Conservation (phyloP, 2,329 filamentous ascomycete genomes). For the Cercospora sp. region DNA sequence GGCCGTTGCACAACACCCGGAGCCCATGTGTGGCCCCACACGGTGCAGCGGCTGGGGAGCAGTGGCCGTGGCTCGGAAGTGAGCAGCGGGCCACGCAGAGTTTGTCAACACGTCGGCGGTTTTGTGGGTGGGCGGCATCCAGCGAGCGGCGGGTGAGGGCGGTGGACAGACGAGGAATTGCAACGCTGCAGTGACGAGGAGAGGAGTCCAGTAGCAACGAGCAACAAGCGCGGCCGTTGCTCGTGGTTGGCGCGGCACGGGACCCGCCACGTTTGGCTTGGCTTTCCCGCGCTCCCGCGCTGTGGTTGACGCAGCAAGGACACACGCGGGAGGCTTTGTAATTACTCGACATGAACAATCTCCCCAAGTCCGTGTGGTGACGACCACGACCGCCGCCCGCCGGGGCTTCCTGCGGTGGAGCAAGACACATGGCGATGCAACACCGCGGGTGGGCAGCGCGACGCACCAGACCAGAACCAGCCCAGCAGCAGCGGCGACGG, state of each 20-base stretch:
- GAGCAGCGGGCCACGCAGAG: not conserved
- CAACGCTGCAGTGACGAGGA: not conserved
- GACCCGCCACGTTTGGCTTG: not conserved
- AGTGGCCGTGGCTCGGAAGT: constrained; percentile 2
- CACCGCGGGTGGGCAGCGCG: not conserved
- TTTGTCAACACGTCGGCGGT: not conserved
- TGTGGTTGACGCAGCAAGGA: not conserved
- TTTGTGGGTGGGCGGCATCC: not conserved
- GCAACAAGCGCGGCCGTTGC: not conserved
- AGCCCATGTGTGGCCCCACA: not conserved
- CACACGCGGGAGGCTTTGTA: not conserved
- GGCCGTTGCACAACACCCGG: constrained; percentile 9
- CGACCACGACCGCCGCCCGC: not conserved
- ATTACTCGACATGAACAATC: not conserved
- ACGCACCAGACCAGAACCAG: not conserved
- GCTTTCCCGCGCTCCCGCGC: not conserved
- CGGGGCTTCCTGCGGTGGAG: not conserved
- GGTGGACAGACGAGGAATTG: not conserved
- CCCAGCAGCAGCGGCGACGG: not conserved
- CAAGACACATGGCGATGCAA: not conserved
- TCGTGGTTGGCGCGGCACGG: not conserved
- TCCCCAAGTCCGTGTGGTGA: not conserved
- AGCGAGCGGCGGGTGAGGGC: not conserved
- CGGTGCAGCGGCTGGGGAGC: not conserved
- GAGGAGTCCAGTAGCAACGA: not conserved